Percentiles rank a stretch among this genome's conserved stretches.
phyloP scores from a whole-genome alignment of 352 stramenopile species.

The Ophiocytium majus region DNA sequence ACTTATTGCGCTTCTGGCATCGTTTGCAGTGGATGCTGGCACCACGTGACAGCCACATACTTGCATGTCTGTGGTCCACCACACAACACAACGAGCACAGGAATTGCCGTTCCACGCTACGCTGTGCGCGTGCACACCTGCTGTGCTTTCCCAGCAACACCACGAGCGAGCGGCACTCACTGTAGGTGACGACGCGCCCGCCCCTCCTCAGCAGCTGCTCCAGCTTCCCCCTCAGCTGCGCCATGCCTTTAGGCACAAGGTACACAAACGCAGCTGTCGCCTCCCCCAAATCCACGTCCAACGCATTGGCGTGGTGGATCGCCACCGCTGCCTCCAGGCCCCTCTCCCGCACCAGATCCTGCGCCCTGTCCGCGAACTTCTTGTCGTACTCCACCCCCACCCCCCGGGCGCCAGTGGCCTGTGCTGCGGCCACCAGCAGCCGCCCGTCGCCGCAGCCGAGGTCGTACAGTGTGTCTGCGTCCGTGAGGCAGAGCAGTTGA shows the following conservation, averaged over 20 bases:
- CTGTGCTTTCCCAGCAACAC: not conserved
- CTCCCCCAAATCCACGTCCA: slow-evolving; percentile 30
- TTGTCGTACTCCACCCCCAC: slow-evolving; percentile 53
- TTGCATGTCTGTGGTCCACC: not conserved
- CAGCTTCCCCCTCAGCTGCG: slow-evolving; percentile 31
- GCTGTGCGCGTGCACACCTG: not conserved
- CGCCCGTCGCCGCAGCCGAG: slow-evolving; percentile 49
- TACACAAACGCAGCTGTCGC: slow-evolving; percentile 49
- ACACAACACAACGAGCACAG: slow-evolving; percentile 1
- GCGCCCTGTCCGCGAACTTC: slow-evolving; percentile 38
- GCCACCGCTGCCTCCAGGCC: slow-evolving; percentile 24
- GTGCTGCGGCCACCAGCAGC: slow-evolving; percentile 36
- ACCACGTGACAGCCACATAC: not conserved
- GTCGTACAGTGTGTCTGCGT: slow-evolving; percentile 45
- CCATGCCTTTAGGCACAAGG: slow-evolving; percentile 38
- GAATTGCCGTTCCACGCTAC: too few relatives aligned
- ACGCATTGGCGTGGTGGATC: slow-evolving; percentile 45
- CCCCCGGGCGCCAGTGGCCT: slow-evolving; percentile 30
- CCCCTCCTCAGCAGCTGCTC: slow-evolving; percentile 27
- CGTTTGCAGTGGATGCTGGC: not conserved
- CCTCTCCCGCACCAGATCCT: slow-evolving; percentile 14
- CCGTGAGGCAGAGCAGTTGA: slow-evolving; percentile 40
- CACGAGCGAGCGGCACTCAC: slow-evolving; percentile 28
- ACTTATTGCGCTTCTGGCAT: not conserved
- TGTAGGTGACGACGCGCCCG: slow-evolving; percentile 40